Base-by-base conservation (phyloP, 768 basidiomycete genomes). In the Coprinopsis sp. region DNA sequence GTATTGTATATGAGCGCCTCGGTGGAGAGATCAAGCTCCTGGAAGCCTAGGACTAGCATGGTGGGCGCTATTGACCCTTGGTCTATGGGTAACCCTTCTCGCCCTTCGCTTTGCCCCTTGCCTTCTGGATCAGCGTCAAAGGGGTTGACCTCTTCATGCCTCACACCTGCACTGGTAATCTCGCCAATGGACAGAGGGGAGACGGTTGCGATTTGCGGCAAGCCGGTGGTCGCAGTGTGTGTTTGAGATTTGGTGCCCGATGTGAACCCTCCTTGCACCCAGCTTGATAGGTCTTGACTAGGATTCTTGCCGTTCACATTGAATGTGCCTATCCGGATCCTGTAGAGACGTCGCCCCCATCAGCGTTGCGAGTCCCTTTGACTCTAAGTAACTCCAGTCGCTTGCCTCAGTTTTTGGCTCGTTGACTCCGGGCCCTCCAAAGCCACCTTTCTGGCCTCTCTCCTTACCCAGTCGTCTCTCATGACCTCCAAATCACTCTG, bases 221-320 rank as follows among this genome's bases (percentile, higher is more conserved):
- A 63, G 41, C 51, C 36, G 28, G 46, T 37, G 6, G 6, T 22
- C 11, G 28, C 16, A 4, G 11, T 12, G 30, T 23, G 23, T 16
- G 19, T 10, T 30, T 33, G 22, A n/a, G 11, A 8, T 24, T 49
- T 24, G 47, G 41, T 43, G n/a, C 28, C 8, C 33, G 44, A 54
- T 36, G n/a, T n/a, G n/a, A n/a, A n/a, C 18, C n/a, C 12, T 6
- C 67, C 61, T 33, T 76, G 66, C 24, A 88, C 56, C 87, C 88
- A 91, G 2, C 74, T 61, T 4, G 78, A 76, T 7, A 91, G 64
- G 57, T 88, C 84, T 52, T 86, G 82, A 2, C 82, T 79, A 1
- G 90, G 86, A 29, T 76, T 53, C 56, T 81, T 82, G 1, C 87
- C 88, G 54, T 90, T 89, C 37, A 91, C 88, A 54, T 92, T 92